Conservation (phyloP, 2,329 filamentous ascomycete species). For the Ophiocordyceps australis region DNA sequence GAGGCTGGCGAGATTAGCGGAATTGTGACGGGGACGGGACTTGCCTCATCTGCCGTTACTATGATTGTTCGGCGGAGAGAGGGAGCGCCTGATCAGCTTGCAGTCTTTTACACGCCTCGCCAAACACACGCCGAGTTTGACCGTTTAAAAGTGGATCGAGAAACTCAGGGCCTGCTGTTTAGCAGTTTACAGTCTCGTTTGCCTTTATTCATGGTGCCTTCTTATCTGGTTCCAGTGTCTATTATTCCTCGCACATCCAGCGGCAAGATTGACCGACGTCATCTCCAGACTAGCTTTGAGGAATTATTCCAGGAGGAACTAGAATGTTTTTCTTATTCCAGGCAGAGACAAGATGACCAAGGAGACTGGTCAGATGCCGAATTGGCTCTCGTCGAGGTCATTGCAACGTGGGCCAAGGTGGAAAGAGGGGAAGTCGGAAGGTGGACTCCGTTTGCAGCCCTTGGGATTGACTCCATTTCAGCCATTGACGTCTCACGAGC, state of each 20-base stretch:
- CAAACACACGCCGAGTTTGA: conserved; percentile 10
- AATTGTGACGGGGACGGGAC: conserved; percentile 29
- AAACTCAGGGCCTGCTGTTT: conserved; percentile 28
- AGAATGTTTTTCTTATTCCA: conserved; percentile 10
- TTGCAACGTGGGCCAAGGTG: conserved; percentile 32
- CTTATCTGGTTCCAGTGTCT: conserved; percentile 51
- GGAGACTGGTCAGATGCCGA: conserved; percentile 38
- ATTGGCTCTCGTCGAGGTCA: conserved; percentile 27
- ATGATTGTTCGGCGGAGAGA: conserved; percentile 30
- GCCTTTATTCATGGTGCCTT: conserved; percentile 65
- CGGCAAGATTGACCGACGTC: conserved; percentile 51
- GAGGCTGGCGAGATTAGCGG: conserved; percentile 62
- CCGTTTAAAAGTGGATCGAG: conserved; percentile 16
- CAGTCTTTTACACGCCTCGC: conserved; percentile 48
- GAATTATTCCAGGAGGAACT: conserved; percentile 26
- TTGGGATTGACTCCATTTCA: conserved; percentile 72
- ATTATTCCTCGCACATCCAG: conserved; percentile 53
- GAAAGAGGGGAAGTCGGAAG: conserved; percentile 29
- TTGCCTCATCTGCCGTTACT: conserved; percentile 44
- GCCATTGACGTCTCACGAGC: conserved; percentile 51
- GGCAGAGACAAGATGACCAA: conserved; percentile 11
- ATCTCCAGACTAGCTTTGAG: conserved; percentile 29
- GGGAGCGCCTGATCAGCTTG: conserved; percentile 31
- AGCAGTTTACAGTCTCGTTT: conserved; percentile 34
- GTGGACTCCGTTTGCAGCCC: conserved; percentile 55